phyloP scores from a whole-genome alignment of 2,329 filamentous ascomycete genomes.

The Lecanicillium sp. region DNA sequence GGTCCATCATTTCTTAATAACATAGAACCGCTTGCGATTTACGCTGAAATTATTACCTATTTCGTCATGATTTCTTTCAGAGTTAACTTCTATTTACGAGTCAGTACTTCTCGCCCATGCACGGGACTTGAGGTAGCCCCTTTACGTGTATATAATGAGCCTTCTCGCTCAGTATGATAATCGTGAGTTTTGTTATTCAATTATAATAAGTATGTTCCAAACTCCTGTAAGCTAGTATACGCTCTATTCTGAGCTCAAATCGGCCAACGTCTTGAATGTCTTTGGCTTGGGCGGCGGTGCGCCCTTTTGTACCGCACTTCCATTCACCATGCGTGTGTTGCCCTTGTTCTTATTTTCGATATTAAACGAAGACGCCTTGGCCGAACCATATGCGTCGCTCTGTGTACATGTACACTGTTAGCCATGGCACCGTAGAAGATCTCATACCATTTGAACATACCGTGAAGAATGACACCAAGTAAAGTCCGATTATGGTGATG shows the following conservation, averaged over 20 bases:
- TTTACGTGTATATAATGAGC: too few relatives aligned
- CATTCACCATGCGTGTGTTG: constrained; percentile 16
- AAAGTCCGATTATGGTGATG: constrained; percentile 53
- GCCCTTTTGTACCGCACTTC: constrained; percentile 22
- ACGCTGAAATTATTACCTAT: too few relatives aligned
- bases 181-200: too few relatives aligned
- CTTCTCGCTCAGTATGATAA: too few relatives aligned
- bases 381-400: constrained; percentile 57
- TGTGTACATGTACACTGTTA: constrained; percentile 22
- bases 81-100: too few relatives aligned
- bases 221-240: too few relatives aligned
- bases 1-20: too few relatives aligned
- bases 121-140: too few relatives aligned
- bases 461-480: constrained; percentile 56
- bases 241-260: constrained; percentile 34
- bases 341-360: constrained; percentile 33
- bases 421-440: constrained; percentile 19
- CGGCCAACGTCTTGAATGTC: constrained; percentile 48
- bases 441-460: constrained; percentile 31
- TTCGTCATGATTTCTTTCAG: too few relatives aligned
- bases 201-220: too few relatives aligned
- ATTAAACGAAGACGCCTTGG: constrained; percentile 55
- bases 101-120: too few relatives aligned
- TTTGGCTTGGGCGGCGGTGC: constrained; percentile 21
- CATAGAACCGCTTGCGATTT: too few relatives aligned